These are phyloP conservation scores for Metschnikowia orientalis DNA, from an alignment of 805 yeast species.

Conservation along the genomic window DNA sequence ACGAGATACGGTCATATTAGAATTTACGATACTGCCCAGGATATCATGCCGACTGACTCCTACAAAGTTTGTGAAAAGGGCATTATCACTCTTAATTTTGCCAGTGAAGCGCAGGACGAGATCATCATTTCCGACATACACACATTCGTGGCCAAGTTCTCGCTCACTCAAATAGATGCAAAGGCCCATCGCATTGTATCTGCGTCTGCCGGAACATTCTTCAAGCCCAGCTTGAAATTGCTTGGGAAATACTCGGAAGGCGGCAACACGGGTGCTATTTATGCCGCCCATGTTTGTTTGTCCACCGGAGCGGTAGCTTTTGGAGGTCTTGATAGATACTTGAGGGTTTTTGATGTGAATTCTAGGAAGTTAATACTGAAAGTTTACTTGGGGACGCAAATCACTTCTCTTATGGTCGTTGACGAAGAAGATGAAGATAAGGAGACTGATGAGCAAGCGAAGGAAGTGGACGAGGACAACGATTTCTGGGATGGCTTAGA, in stretches of 20 bases:
- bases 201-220: conserved; percentile 45
- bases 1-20: conserved; percentile 77
- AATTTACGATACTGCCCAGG: conserved; percentile 62
- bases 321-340: conserved; percentile 86
- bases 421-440: conserved; percentile 38
- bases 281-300: conserved; percentile 50
- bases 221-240: conserved; percentile 45
- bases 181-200: conserved; percentile 34
- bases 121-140: conserved; percentile 72
- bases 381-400: conserved; percentile 71
- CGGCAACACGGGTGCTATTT: conserved; percentile 63
- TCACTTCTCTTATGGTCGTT: conserved; percentile 48
- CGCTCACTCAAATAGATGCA: conserved; percentile 31
- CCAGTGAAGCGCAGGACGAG: conserved; percentile 30
- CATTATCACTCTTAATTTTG: conserved; percentile 39
- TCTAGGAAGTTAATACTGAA: conserved; percentile 62
- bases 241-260: conserved; percentile 58
- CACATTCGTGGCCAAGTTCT: conserved; percentile 54
- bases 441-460: conserved; percentile 22
- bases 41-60: conserved; percentile 62
- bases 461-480: conserved; percentile 29
- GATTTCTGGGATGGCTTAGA: conserved; percentile 40
- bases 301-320: conserved; percentile 51
- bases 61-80: conserved; percentile 54
- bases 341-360: conserved; percentile 66